Evolutionary conservation across 2,329 filamentous ascomycete species (phyloP).

Genomic region (Ophiocordyceps australis): DNA sequence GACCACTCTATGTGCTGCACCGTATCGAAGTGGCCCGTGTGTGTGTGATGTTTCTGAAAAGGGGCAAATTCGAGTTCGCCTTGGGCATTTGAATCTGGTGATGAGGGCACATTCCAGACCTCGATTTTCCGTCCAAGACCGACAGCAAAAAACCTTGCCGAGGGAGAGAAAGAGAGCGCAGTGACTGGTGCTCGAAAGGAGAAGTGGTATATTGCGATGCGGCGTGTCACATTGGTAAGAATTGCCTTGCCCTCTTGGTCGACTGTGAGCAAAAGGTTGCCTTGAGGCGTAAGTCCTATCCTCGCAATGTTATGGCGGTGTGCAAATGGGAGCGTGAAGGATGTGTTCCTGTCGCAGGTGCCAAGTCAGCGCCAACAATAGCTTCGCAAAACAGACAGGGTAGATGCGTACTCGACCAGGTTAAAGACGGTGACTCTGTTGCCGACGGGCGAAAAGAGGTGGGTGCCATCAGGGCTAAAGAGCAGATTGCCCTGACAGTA

Average conservation of each 20-base stretch:
- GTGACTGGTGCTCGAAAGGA: slow-evolving; percentile 78
- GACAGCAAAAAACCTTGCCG: slow-evolving; percentile 78
- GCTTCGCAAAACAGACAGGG: not conserved
- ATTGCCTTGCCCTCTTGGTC: slow-evolving; percentile 93
- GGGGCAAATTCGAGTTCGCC: slow-evolving; percentile 89
- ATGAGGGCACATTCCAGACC: slow-evolving; percentile 90
- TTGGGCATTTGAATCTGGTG: slow-evolving; percentile 58
- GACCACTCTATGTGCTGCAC: slow-evolving; percentile 89
- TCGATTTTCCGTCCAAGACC: slow-evolving; percentile 76
- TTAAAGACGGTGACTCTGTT: slow-evolving; percentile 95
- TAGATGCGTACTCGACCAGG: slow-evolving; percentile 59
- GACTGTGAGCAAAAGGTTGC: slow-evolving; percentile 80
- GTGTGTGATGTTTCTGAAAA: slow-evolving; percentile 74
- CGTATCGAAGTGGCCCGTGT: slow-evolving; percentile 75
- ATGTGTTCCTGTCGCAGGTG: slow-evolving; percentile 49
- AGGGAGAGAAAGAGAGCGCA: slow-evolving; percentile 77
- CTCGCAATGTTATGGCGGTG: slow-evolving; percentile 87
- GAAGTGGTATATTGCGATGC: slow-evolving; percentile 83
- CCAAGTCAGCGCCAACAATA: slow-evolving; percentile 8
- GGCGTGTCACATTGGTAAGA: slow-evolving; percentile 72
- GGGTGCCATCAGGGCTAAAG: slow-evolving; percentile 91
- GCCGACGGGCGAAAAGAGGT: slow-evolving; percentile 87
- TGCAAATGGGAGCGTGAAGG: slow-evolving; percentile 71
- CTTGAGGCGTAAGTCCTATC: slow-evolving; percentile 74
- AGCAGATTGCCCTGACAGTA: slow-evolving; percentile 96